Conservation (phyloP, 2,329 filamentous ascomycete genomes). For the Ceratocystiopsis sp. region DNA sequence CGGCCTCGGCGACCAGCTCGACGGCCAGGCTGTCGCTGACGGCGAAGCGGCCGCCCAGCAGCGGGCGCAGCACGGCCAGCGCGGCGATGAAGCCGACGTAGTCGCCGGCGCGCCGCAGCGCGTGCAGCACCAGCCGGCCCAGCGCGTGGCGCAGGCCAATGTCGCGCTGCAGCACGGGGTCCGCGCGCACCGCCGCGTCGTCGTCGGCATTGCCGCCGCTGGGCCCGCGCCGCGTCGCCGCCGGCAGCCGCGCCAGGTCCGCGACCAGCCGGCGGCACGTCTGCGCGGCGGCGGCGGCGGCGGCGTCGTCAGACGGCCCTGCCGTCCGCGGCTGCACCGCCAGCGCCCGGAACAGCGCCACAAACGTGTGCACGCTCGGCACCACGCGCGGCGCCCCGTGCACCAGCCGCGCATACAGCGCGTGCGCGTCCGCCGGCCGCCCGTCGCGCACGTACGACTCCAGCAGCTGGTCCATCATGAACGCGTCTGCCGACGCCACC, state of each 20-base stretch:
- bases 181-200: conserved; percentile 11
- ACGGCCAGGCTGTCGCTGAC: conserved; percentile 15
- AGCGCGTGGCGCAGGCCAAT: conserved; percentile 9
- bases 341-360: conserved; percentile 46
- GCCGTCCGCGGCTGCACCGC: conserved; percentile 35
- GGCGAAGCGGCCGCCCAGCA: conserved; percentile 8
- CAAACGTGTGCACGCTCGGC: conserved; percentile 53
- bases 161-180: too few species aligned
- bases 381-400: conserved; percentile 21
- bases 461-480: conserved; percentile 66
- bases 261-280: conserved; percentile 13
- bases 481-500: conserved; percentile 40
- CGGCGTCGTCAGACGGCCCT: too few species aligned
- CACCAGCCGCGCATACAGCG: conserved; percentile 38
- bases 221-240: neutral
- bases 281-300: conserved; percentile 9
- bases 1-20: conserved; percentile 16
- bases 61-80: conserved; percentile 15
- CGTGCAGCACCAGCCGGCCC: conserved; percentile 17
- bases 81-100: conserved; percentile 30
- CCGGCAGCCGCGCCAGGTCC: conserved; percentile 15
- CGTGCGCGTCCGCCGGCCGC: conserved; percentile 33
- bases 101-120: conserved; percentile 26
- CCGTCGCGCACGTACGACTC: conserved; percentile 46
- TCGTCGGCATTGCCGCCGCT: neutral